Conservation (phyloP, 768 basidiomycete species). For the Termitomyces sp. region DNA sequence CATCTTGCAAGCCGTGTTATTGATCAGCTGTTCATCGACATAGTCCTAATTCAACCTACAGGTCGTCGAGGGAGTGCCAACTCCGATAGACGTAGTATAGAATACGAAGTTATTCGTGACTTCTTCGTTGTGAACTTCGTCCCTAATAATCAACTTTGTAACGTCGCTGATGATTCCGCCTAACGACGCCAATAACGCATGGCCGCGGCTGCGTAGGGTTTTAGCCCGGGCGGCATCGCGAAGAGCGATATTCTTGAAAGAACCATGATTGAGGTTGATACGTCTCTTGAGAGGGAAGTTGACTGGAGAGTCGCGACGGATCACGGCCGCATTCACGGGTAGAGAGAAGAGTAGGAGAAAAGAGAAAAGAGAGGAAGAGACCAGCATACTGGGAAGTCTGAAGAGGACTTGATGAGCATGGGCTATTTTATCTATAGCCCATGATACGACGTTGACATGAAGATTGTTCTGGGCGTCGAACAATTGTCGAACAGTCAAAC, state of each 20-base stretch:
- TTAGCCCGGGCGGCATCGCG: slow-evolving; percentile 51
- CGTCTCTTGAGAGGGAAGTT: slow-evolving; percentile 52
- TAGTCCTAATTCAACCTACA: slow-evolving; percentile 32
- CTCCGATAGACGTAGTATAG: slow-evolving; percentile 46
- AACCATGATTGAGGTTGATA: slow-evolving; percentile 40
- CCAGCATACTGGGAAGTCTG: background rate
- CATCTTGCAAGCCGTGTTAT: slow-evolving; percentile 32
- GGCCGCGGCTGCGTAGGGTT: slow-evolving; percentile 37
- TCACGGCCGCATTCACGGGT: slow-evolving; percentile 40
- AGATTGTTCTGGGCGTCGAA: background rate
- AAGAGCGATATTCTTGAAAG: slow-evolving; percentile 44
- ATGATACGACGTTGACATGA: background rate
- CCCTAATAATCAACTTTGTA: background rate
- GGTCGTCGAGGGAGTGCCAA: slow-evolving; percentile 53
- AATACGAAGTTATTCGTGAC: slow-evolving; percentile 33
- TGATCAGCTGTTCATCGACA: background rate
- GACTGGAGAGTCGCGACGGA: slow-evolving; percentile 35
- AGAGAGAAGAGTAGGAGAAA: slow-evolving; percentile 42
- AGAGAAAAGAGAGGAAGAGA: slow-evolving; percentile 35
- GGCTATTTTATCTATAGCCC: background rate
- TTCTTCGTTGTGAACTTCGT: slow-evolving; percentile 39
- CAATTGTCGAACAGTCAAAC: background rate
- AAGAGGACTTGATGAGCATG: background rate
- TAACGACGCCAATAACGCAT: slow-evolving; percentile 32
- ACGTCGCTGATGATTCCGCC: slow-evolving; percentile 1